Conservation (phyloP, 73 alveolate species). For the Paramecium bursaria region DNA sequence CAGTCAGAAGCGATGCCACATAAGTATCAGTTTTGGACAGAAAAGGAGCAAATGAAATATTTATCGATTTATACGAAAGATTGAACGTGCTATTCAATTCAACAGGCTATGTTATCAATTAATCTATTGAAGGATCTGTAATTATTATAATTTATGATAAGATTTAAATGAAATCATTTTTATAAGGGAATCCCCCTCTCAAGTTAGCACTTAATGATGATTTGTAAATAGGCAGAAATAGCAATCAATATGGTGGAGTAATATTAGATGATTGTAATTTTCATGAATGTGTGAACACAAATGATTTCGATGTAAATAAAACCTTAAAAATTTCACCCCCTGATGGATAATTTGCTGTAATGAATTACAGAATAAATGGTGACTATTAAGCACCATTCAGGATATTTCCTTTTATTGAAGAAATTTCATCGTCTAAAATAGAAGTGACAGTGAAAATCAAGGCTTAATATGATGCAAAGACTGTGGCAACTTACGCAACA, state of each 20-base stretch:
- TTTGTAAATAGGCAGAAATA: conserved; percentile 72
- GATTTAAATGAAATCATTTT: conserved; percentile 77
- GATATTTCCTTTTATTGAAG: conserved; percentile 83
- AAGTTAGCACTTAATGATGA: conserved; percentile 54
- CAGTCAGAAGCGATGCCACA: conserved; percentile 57
- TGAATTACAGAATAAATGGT: conserved; percentile 97
- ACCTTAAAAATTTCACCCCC: conserved; percentile 97
- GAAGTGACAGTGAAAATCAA: conserved; percentile 90
- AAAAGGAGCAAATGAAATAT: conserved; percentile 94
- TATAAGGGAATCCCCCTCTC: conserved; percentile 92
- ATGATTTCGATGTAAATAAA: conserved; percentile 91
- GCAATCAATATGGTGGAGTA: conserved; percentile 78
- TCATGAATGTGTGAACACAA: conserved; percentile 97
- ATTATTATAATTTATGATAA: conserved; percentile 79
- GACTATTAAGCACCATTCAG: conserved; percentile 98
- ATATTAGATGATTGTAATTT: conserved; percentile 97
- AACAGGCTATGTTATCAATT: conserved; percentile 95
- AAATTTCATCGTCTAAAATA: conserved; percentile 80
- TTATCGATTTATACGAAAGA: conserved; percentile 97
- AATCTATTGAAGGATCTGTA: conserved; percentile 98
- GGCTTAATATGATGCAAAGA: conserved; percentile 85
- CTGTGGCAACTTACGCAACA: conserved; percentile 78
- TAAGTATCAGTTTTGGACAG: conserved; percentile 67
- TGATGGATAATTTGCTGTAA: conserved; percentile 98
- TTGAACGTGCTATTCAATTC: conserved; percentile 95